These are phyloP conservation scores for Scytalidium sp. DNA, from an alignment of 2,329 filamentous ascomycete species.

Conservation along the genomic window DNA sequence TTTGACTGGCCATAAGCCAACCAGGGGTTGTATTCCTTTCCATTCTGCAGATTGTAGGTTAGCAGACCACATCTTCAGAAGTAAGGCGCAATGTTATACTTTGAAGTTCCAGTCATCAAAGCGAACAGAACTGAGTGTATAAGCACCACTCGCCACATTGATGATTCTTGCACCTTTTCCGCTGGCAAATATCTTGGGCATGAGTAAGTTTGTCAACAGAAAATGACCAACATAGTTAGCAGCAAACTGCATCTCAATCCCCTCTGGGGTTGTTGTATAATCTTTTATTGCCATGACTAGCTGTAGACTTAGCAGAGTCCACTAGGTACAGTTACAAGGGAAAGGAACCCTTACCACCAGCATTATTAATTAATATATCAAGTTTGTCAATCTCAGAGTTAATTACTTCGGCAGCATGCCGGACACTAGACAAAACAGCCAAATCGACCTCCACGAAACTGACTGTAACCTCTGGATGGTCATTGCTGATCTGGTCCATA, in stretches of 20 bases:
- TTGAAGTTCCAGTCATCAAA: constrained; percentile 7
- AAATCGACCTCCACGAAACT: constrained; percentile 29
- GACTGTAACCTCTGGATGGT: not conserved
- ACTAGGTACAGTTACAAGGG: constrained; percentile 11
- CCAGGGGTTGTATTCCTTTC: constrained; percentile 28
- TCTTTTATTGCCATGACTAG: constrained; percentile 35
- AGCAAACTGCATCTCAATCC: constrained; percentile 30
- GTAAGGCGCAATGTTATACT: not conserved
- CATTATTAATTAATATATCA: constrained; percentile 41
- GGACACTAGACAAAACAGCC: constrained; percentile 35
- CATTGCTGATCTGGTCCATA: constrained; percentile 4
- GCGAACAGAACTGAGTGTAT: constrained; percentile 15
- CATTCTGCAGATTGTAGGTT: not conserved
- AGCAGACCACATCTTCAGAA: not conserved
- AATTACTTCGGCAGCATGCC: constrained; percentile 34
- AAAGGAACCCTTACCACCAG: constrained; percentile 14
- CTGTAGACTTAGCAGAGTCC: not conserved
- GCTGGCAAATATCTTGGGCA: constrained; percentile 17
- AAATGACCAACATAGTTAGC: constrained; percentile 27
- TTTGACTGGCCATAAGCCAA: constrained; percentile 33
- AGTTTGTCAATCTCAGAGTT: constrained; percentile 31
- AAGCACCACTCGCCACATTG: constrained; percentile 35
- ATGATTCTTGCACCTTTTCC: constrained; percentile 27
- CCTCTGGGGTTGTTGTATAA: constrained; percentile 29
- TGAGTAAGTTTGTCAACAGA: constrained; percentile 25